Evolutionary conservation across 2,329 filamentous ascomycete genomes (phyloP), one percentile per base, ranked within the genome.

Genomic region (Penicillium sp.): DNA sequence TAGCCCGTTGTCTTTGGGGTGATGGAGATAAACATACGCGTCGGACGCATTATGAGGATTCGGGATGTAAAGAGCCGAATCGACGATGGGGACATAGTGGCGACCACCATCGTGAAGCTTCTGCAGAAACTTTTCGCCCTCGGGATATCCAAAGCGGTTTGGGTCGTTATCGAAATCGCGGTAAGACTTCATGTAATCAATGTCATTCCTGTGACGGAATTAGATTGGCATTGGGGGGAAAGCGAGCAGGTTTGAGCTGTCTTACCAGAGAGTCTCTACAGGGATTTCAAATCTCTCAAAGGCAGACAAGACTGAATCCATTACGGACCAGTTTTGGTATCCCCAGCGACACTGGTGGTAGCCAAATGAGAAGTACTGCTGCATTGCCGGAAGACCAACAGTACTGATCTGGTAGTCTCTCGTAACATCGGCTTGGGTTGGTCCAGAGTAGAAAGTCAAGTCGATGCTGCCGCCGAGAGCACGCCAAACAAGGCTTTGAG

Each of bases 311-410:
- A 85, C 79, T 61, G 83, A 83, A 60, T 88, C 82, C 3, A 91
- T 68, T 27, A 85, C 80, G 1, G 84, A 83, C 85, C 88, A 91
- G 65, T 90, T 91, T 39, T 82, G 77, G 70, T 95, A 95, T 1
- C 90, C 91, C 87, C 90, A 95, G 57, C 90, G 83, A 65, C 90
- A 93, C 70, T 96, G 90, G 63, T 96, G 91, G 69, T 83, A 93
- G 0, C 91, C 91, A 58, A 96, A 85, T 0, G 87, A 86, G 81
- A 86, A 93, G 76, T 95, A 95, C 63, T 90, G 87, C 68, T 93
- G 88, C 85, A 93, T 87, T 0, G 87, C 87, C 1, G 90, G 90
- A 5, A 90, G 76, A 0, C 90, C 90, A 51, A 88, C 79, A 1
- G 87, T 83, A 52, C 83, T 86, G 55, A 77, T 73, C 60, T 90